phyloP scores from a whole-genome alignment of 2,329 filamentous ascomycete genomes.

The Aschersonia sp. region DNA sequence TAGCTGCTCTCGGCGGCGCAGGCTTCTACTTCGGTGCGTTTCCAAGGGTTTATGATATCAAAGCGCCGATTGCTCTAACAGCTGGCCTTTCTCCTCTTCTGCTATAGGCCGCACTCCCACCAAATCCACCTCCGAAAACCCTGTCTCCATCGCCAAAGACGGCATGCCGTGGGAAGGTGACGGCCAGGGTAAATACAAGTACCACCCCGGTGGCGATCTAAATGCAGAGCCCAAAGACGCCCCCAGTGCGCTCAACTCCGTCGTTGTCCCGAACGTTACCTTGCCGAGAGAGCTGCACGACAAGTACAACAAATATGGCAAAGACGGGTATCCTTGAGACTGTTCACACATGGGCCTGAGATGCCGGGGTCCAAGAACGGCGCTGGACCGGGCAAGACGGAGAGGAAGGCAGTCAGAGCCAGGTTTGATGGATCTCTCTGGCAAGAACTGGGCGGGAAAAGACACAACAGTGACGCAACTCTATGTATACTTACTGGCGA shows the following conservation, averaged over 20 bases:
- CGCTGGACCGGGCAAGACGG: not conserved
- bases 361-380: no score
- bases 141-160: constrained; percentile 57
- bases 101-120: constrained; percentile 66
- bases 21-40: constrained; percentile 73
- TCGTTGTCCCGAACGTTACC: constrained; percentile 86
- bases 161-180: constrained; percentile 87
- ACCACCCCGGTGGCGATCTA: constrained; percentile 75
- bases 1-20: constrained; percentile 70
- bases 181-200: constrained; percentile 54
- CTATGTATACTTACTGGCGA: no score
- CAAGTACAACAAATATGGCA: constrained; percentile 98
- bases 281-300: constrained; percentile 90
- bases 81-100: not conserved
- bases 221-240: constrained; percentile 68
- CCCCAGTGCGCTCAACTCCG: constrained; percentile 87
- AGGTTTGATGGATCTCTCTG: no score
- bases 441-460: no score
- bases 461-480: no score
- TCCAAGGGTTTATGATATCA: no score
- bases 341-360: not conserved
- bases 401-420: no score
- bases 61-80: no score
- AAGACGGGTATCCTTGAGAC: constrained; percentile 66
- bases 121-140: constrained; percentile 63